These are phyloP conservation scores for barley (Hordeum vulgare) DNA, from an alignment of 176 grass and related monocot genomes.

Conservation along the genomic window DNA sequence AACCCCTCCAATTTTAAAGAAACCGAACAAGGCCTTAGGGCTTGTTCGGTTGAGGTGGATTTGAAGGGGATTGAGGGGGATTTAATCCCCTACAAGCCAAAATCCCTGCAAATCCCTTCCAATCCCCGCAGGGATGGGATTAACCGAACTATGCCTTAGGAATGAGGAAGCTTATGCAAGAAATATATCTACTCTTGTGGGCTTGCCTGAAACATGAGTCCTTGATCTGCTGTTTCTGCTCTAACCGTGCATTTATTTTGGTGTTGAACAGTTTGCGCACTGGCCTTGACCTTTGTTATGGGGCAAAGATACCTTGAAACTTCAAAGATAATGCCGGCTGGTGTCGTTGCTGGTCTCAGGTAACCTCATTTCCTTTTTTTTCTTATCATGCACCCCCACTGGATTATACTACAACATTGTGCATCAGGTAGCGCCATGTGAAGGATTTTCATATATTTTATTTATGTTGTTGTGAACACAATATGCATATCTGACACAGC, in stretches of 20 bases:
- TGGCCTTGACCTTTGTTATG: constrained; percentile 73
- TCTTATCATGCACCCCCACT: neutral
- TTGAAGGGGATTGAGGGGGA: too few relatives aligned
- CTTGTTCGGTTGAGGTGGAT: too few relatives aligned
- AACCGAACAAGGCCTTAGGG: too few relatives aligned
- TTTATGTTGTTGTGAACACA: neutral
- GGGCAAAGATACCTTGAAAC: constrained; percentile 83
- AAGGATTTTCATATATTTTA: neutral
- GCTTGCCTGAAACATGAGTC: neutral
- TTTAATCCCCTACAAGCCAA: too few relatives aligned
- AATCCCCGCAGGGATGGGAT: too few relatives aligned
- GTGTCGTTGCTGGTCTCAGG: constrained; percentile 79
- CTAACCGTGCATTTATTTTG: constrained; percentile 18
- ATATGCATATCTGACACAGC: neutral
- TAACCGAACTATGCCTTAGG: too few relatives aligned
- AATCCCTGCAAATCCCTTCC: too few relatives aligned
- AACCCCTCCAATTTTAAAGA: too few relatives aligned
- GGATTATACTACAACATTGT: neutral
- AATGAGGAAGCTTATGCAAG: neutral
- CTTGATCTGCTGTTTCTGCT: neutral
- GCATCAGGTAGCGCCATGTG: neutral
- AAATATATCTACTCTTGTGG: neutral
- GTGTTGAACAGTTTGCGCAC: constrained; percentile 56
- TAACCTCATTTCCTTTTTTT: neutral
- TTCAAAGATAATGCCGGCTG: constrained; percentile 93